Conservation (phyloP, 169 alveolate species). For the Blepharisma undulans region DNA sequence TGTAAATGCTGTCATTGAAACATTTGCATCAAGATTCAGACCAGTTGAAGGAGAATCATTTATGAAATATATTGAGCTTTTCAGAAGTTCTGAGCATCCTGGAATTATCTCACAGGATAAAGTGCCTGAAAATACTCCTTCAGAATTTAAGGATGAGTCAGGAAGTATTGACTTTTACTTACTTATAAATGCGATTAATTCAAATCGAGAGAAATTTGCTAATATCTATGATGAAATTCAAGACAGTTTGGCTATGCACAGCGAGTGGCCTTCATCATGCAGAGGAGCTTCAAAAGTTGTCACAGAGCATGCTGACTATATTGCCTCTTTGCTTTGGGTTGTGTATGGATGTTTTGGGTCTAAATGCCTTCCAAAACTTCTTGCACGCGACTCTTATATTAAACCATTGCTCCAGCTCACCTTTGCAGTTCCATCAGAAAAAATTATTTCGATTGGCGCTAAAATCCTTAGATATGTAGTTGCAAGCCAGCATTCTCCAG, state of each 20-base stretch:
- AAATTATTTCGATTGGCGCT: neutral
- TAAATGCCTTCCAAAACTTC: neutral
- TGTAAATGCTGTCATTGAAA: neutral
- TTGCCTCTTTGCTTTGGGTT: slow-evolving; percentile 22
- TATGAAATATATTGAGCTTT: neutral
- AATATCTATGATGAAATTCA: neutral
- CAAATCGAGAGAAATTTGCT: neutral
- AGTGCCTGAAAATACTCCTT: neutral
- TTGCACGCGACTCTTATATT: neutral
- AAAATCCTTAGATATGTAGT: neutral
- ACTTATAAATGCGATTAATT: neutral
- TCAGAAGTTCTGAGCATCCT: neutral
- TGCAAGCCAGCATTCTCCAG: slow-evolving; percentile 11
- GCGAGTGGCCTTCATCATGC: too few relatives aligned
- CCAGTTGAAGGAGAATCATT: neutral
- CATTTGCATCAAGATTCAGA: neutral
- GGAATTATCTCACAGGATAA: neutral
- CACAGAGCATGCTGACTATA: neutral
- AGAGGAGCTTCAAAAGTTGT: too few relatives aligned
- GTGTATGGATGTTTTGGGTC: slow-evolving; percentile 21
- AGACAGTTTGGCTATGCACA: too few relatives aligned
- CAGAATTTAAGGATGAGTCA: neutral
- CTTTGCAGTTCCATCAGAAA: neutral
- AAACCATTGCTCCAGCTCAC: neutral
- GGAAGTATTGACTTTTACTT: slow-evolving; percentile 19